A percentile compares a stretch with the other conserved stretches of the same genome.
These are phyloP conservation scores for Xylaria acuta DNA, from an alignment of 495 filamentous ascomycete genomes.

Conservation along the genomic window DNA sequence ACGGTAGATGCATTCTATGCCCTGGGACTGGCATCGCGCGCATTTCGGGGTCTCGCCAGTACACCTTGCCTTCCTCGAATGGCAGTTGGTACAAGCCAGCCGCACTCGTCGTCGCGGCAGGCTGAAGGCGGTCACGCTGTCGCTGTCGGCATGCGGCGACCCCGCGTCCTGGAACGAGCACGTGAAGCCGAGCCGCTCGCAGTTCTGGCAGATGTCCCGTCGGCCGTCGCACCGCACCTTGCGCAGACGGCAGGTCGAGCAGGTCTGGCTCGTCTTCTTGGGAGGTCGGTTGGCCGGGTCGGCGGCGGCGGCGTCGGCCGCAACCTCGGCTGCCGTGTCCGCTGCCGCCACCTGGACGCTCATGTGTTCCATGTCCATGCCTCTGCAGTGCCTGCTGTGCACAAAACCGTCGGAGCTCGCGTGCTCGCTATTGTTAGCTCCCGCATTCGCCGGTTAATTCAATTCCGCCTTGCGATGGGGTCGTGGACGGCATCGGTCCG, in stretches of 20 bases:
- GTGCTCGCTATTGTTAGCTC: constrained; percentile 25
- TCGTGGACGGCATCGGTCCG: constrained; percentile 29
- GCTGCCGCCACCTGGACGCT: constrained; percentile 43
- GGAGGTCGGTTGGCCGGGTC: constrained; percentile 41
- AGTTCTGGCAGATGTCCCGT: constrained; percentile 53
- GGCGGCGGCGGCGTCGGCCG: constrained; percentile 39
- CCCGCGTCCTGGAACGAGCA: constrained; percentile 55
- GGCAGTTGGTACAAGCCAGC: constrained; percentile 56
- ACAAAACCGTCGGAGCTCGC: constrained; percentile 16
- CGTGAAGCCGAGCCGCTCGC: constrained; percentile 55
- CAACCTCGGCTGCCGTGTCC: constrained; percentile 44
- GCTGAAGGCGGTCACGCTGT: constrained; percentile 42
- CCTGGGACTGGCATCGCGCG: constrained; percentile 53
- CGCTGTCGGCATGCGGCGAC: constrained; percentile 38
- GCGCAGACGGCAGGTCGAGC: constrained; percentile 55
- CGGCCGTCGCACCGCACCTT: constrained; percentile 59
- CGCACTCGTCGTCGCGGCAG: constrained; percentile 56
- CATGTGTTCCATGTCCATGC: constrained; percentile 47
- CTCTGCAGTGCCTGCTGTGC: constrained; percentile 15
- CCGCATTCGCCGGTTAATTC: constrained; percentile 23
- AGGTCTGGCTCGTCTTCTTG: constrained; percentile 50
- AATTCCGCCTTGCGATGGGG: constrained; percentile 26
- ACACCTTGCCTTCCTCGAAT: constrained; percentile 56
- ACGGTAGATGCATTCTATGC: constrained; percentile 57
- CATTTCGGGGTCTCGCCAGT: constrained; percentile 55